These are phyloP conservation scores for Neurospora sp. DNA, from an alignment of 495 filamentous ascomycete genomes.

Conservation along the genomic window DNA sequence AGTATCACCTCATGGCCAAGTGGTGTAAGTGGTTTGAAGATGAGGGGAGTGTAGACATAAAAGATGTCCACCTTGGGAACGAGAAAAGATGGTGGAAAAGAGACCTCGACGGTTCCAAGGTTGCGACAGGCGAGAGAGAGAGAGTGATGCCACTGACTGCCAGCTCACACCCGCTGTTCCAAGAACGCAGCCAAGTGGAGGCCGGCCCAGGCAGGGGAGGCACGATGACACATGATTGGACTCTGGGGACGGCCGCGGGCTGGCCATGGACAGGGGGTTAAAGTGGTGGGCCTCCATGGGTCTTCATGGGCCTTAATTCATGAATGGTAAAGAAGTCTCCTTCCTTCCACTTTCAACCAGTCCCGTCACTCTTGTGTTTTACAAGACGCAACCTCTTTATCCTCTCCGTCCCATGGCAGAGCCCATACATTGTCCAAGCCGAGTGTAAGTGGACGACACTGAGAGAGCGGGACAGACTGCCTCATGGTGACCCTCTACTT, in stretches of 20 bases:
- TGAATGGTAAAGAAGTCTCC: background rate
- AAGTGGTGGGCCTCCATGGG: conserved; percentile 3
- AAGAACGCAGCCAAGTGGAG: conserved; percentile 19
- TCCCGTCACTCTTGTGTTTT: background rate
- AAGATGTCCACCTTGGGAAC: background rate
- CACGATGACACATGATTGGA: conserved; percentile 17
- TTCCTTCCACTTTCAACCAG: background rate
- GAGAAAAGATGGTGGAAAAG: conserved; percentile 5
- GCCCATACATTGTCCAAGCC: background rate
- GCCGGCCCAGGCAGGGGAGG: conserved; percentile 9
- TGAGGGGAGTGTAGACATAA: background rate
- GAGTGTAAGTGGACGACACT: conserved; percentile 9
- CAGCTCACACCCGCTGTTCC: conserved; percentile 25
- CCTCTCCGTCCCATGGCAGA: conserved; percentile 5
- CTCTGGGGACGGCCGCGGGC: conserved; percentile 9
- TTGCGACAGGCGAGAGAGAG: conserved; percentile 11
- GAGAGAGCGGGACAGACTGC: background rate
- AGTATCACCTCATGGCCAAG: background rate
- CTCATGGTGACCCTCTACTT: background rate
- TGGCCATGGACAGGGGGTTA: conserved; percentile 20
- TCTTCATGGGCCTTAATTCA: background rate
- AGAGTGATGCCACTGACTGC: conserved; percentile 12
- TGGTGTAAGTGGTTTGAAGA: conserved; percentile 1
- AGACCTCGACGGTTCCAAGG: conserved; percentile 1
- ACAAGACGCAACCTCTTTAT: background rate